A percentile compares a stretch with the other conserved stretches of the same genome.
These are phyloP conservation scores for Dothideomycetidae sp. DNA, from an alignment of 2,329 filamentous ascomycete species.

Conservation along the genomic window DNA sequence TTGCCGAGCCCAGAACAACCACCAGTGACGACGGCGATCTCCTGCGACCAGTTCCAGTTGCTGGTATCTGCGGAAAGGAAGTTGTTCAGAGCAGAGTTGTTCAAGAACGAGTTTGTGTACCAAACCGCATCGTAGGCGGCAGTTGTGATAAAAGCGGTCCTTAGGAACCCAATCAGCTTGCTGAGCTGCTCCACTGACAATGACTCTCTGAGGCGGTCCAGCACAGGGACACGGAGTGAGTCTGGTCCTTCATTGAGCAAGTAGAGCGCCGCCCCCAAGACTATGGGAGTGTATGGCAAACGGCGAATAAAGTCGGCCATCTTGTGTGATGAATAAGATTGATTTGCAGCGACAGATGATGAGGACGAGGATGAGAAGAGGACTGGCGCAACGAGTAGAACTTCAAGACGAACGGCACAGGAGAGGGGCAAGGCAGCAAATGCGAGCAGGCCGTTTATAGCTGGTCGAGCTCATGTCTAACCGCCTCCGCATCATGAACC, in stretches of 20 bases:
- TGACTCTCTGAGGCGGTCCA: conserved; percentile 17
- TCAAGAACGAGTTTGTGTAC: conserved; percentile 18
- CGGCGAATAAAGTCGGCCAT: conserved; percentile 18
- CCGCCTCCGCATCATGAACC: too few relatives aligned
- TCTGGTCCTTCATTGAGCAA: conserved; percentile 18
- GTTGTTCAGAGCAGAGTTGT: conserved; percentile 21
- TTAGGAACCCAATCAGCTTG: conserved; percentile 17
- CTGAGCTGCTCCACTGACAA: conserved; percentile 18
- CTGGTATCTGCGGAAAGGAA: conserved; percentile 25
- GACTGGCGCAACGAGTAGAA: too few relatives aligned
- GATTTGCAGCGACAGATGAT: too few relatives aligned
- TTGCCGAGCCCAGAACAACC: conserved; percentile 26
- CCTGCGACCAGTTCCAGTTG: conserved; percentile 24
- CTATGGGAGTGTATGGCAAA: conserved; percentile 12
- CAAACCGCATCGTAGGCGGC: conserved; percentile 19
- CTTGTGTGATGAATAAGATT: too few relatives aligned
- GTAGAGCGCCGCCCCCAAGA: conserved; percentile 13
- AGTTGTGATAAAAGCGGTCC: conserved; percentile 17
- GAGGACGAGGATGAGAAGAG: too few relatives aligned
- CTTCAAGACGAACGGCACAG: too few relatives aligned
- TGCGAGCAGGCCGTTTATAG: too few relatives aligned
- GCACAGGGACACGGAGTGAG: conserved; percentile 17
- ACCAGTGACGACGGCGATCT: conserved; percentile 24
- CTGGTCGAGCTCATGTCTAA: too few relatives aligned
- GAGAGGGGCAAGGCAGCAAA: too few relatives aligned